Evolutionary conservation across 140 eudicot genomes (phyloP).

Genomic region (Cichorium intybus): DNA sequence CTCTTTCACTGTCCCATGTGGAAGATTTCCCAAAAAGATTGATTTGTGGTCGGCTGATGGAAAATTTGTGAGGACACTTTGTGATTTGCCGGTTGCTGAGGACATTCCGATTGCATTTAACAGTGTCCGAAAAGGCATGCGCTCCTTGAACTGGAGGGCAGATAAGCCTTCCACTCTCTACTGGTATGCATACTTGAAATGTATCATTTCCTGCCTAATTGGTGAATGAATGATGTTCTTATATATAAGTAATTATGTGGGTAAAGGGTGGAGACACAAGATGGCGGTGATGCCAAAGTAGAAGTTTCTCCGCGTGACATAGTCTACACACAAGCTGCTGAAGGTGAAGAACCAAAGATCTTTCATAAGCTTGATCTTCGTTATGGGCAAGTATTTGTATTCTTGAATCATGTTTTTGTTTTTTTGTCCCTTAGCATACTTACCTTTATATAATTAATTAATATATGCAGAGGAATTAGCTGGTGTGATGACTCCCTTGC

Average conservation of each 20-base stretch:
- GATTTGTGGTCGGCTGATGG: conserved; percentile 92
- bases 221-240: neutral
- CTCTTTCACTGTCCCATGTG: conserved; percentile 79
- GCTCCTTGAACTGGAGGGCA: conserved; percentile 93
- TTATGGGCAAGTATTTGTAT: conserved; percentile 60
- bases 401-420: neutral
- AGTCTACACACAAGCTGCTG: conserved; percentile 75
- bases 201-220: conserved; percentile 4
- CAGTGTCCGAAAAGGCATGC: conserved; percentile 94
- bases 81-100: conserved; percentile 96
- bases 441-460: neutral
- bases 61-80: conserved; percentile 61
- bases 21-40: conserved; percentile 81
- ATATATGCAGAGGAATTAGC: conserved; percentile 69
- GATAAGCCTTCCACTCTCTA: conserved; percentile 82
- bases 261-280: conserved; percentile 95
- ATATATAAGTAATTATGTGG: conserved; percentile 4
- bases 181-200: conserved; percentile 51
- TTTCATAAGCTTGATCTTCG: conserved; percentile 90
- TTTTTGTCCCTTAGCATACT: too few species aligned
- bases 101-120: conserved; percentile 79
- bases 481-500: conserved; percentile 98
- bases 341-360: conserved; percentile 61
- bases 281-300: conserved; percentile 95
- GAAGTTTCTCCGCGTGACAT: conserved; percentile 98